phyloP scores from a whole-genome alignment of 768 basidiomycete species.

The Mycena leptocephala region DNA sequence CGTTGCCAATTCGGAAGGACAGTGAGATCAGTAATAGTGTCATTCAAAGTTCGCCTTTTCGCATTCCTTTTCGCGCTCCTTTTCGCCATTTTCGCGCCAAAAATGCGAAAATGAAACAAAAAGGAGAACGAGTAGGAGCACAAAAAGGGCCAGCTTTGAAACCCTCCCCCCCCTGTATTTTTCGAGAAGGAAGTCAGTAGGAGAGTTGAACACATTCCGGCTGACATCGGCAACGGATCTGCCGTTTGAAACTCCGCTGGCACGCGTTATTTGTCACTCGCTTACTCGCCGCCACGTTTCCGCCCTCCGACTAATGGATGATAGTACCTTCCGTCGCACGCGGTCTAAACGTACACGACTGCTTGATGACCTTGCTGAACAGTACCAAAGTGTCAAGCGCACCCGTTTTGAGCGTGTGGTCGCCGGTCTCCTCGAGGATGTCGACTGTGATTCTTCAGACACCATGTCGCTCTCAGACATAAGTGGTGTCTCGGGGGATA shows the following conservation, averaged over 20 bases:
- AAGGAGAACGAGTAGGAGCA: too few species aligned
- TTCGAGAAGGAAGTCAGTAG: not conserved
- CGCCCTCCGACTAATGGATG: not conserved
- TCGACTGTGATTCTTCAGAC: not conserved
- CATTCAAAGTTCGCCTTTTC: too few species aligned
- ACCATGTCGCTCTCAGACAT: not conserved
- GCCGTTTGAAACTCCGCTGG: not conserved
- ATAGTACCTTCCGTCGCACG: not conserved
- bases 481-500: not conserved
- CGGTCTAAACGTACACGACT: too few species aligned
- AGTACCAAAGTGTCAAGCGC: too few species aligned
- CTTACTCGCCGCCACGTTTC: too few species aligned
- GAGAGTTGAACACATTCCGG: not conserved
- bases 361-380: too few species aligned
- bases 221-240: not conserved
- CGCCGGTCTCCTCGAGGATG: not conserved
- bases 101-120: too few species aligned
- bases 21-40: too few species aligned
- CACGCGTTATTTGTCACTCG: not conserved
- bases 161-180: not conserved
- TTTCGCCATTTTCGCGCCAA: too few species aligned
- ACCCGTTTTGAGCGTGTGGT: not conserved
- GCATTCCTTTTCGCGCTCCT: too few species aligned
- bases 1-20: too few species aligned
- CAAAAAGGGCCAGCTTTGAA: not conserved